A percentile compares a stretch with the other conserved stretches of the same genome.
Conservation (phyloP, 805 yeast species). For the Candida xyloterini region DNA sequence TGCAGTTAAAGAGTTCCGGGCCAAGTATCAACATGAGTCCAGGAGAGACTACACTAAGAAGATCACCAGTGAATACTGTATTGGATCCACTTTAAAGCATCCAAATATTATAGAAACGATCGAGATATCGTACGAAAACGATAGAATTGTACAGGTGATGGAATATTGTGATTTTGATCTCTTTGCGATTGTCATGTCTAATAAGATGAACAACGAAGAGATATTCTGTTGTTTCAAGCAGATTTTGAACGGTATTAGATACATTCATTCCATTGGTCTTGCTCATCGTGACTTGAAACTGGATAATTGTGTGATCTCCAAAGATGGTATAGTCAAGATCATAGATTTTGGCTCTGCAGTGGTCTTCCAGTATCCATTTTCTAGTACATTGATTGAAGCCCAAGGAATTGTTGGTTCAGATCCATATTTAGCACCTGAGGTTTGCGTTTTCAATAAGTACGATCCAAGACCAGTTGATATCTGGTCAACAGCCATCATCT, state of each 20-base stretch:
- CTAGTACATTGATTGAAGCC: constrained; percentile 67
- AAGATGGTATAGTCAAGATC: constrained; percentile 79
- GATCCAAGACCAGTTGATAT: constrained; percentile 93
- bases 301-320: constrained; percentile 86
- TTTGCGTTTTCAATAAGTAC: constrained; percentile 73
- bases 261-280: constrained; percentile 79
- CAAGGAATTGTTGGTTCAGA: constrained; percentile 87
- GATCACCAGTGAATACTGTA: constrained; percentile 91
- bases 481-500: constrained; percentile 90
- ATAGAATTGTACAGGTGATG: constrained; percentile 85
- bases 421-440: constrained; percentile 91
- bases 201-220: constrained; percentile 77
- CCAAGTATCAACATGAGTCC: constrained; percentile 68
- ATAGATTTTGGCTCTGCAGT: constrained; percentile 95
- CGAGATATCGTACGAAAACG: constrained; percentile 86
- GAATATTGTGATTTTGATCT: constrained; percentile 92
- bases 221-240: constrained; percentile 88
- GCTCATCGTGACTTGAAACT: constrained; percentile 90
- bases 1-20: constrained; percentile 91
- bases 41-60: constrained; percentile 86
- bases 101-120: constrained; percentile 89
- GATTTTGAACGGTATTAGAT: constrained; percentile 73
- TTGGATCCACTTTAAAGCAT: constrained; percentile 86
- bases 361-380: constrained; percentile 84
- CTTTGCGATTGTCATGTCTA: constrained; percentile 92